A percentile compares a stretch with the other conserved stretches of the same genome.
phyloP scores from a whole-genome alignment of 768 basidiomycete genomes.

The Boletus vinaceobasis region DNA sequence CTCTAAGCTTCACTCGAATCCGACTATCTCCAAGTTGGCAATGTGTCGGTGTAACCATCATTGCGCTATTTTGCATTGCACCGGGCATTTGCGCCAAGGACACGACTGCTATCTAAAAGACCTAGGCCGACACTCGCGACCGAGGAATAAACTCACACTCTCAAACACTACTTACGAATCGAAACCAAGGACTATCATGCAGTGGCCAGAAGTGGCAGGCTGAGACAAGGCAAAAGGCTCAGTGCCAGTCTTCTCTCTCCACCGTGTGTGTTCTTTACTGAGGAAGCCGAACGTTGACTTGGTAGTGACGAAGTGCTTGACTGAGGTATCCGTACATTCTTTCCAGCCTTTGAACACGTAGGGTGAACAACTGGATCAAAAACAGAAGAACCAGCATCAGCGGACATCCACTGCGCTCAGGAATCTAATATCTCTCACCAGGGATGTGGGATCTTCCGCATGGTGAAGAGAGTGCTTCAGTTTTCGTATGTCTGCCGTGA shows the following conservation, averaged over 20 bases:
- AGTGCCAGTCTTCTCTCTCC: neutral
- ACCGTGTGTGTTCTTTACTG: neutral
- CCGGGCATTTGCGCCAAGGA: neutral
- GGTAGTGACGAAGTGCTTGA: slow-evolving; percentile 21
- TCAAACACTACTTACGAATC: neutral
- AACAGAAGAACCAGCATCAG: neutral
- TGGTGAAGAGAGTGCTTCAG: slow-evolving; percentile 8
- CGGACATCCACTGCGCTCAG: neutral
- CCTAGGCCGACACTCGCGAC: neutral
- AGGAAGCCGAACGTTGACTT: slow-evolving; percentile 15
- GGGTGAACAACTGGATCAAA: slow-evolving; percentile 11
- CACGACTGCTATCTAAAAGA: too few relatives aligned
- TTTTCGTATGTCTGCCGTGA: slow-evolving; percentile 17
- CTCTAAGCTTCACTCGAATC: neutral
- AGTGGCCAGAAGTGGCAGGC: neutral
- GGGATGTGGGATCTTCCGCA: slow-evolving; percentile 11
- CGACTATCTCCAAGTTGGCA: neutral
- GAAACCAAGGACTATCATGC: neutral
- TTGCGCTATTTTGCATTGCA: neutral
- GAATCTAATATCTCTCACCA: neutral
- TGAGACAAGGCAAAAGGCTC: neutral
- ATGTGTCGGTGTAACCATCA: neutral
- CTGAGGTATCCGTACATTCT: slow-evolving; percentile 20
- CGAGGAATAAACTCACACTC: neutral
- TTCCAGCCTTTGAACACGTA: slow-evolving; percentile 15